phyloP scores from a whole-genome alignment of 495 filamentous ascomycete species.

The Penicillium subrubescens region DNA sequence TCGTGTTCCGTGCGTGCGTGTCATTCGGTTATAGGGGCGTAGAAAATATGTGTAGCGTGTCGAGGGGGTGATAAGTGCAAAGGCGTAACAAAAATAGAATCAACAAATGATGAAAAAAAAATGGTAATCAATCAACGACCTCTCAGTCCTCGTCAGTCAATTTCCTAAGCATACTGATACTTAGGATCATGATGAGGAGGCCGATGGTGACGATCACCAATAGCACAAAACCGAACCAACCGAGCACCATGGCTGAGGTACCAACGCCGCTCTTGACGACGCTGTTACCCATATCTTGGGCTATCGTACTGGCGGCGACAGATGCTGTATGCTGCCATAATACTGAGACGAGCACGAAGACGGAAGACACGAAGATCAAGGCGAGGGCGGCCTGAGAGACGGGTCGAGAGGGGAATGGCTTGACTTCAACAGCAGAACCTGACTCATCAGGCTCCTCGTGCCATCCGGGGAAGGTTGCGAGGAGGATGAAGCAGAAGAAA shows the following conservation, averaged over 20 bases:
- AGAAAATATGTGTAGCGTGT: slow-evolving; percentile 15
- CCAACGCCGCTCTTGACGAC: slow-evolving; percentile 87
- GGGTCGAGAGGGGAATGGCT: slow-evolving; percentile 69
- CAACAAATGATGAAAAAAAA: slow-evolving; percentile 24
- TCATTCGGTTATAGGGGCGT: slow-evolving; percentile 29
- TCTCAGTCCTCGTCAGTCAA: slow-evolving; percentile 53
- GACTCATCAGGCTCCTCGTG: slow-evolving; percentile 61
- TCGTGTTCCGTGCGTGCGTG: slow-evolving; percentile 39
- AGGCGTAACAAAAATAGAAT: slow-evolving; percentile 10
- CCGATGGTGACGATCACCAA: slow-evolving; percentile 94
- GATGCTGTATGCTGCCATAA: slow-evolving; percentile 88
- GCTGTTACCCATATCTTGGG: slow-evolving; percentile 93
- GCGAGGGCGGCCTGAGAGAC: slow-evolving; percentile 68
- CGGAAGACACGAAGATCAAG: slow-evolving; percentile 65
- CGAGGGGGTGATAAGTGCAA: slow-evolving; percentile 15
- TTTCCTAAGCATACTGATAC: slow-evolving; percentile 69
- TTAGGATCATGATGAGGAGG: slow-evolving; percentile 92
- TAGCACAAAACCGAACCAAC: slow-evolving; percentile 93
- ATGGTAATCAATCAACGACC: slow-evolving; percentile 3
- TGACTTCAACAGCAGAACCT: slow-evolving; percentile 61
- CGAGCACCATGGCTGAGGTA: slow-evolving; percentile 89
- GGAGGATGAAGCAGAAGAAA: slow-evolving; percentile 69
- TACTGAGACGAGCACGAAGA: slow-evolving; percentile 72
- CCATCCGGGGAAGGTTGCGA: slow-evolving; percentile 74
- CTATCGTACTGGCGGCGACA: slow-evolving; percentile 88